Evolutionary conservation across 2,329 filamentous ascomycete species (phyloP), one percentile per base, ranked within the genome.

Genomic region (Diaporthe capsici): DNA sequence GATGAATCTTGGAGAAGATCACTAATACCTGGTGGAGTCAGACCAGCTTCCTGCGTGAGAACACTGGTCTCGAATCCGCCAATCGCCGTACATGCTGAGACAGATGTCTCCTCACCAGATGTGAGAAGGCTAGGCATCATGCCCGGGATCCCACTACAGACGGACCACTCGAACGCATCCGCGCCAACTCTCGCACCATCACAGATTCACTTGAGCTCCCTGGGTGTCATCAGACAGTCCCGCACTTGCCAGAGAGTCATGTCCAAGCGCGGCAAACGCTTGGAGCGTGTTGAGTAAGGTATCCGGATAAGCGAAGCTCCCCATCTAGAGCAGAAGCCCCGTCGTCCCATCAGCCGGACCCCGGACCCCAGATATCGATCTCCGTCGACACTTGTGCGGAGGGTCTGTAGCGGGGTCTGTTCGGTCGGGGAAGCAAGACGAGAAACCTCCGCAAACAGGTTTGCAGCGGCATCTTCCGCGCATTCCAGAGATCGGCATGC

Each of bases 391-490:
- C 63, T 37, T 17, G 47, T 68, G 47, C 44, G 63, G 63, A 68
- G 31, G 42, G 5, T 13, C 28, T 34, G 22, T 25, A 12, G 63
- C 20, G 44, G 44, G 44, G 63, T 53, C 44, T 68, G 25, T 25
- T 28, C 57, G 57, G 57, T 60, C 57, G 31, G 34, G 34, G 13
- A 22, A 60, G 17, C 20, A 22, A 20, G 31, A 20, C 3, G 31
- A 31, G 57, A 10, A n/a, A 4, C 47, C 44, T 25, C 28, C 20
- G 25, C 31, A 44, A 68, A 68, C 31, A 25, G 63, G 63, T 39
- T 67, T 28, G 47, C 47, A 7, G 22, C 31, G 63, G 63, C 25
- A 53, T 68, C 12, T 68, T 68, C 63, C 63, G 63, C 20, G 31
- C 20, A 20, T 51, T 13, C 20, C 28, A 17, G 20, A 68, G 63